Evolutionary conservation across 2,329 filamentous ascomycete genomes (phyloP), one percentile per base, ranked within the genome.

Genomic region (Penicillium sp.): DNA sequence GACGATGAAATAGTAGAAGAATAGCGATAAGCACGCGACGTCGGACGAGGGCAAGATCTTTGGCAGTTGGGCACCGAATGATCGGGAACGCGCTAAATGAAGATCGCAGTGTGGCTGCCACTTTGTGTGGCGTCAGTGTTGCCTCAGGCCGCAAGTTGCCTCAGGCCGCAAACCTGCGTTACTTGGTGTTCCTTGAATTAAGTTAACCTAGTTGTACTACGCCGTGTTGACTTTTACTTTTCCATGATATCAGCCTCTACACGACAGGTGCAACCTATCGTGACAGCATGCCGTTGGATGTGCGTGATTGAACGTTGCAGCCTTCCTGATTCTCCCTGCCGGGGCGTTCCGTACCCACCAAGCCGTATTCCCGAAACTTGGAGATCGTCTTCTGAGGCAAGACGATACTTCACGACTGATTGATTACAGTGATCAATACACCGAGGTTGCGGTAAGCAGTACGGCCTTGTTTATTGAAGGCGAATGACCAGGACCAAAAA

Each of bases 101-200:
- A 58, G 51, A 37, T 56, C 54, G 54, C 46, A 40, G 55, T 40
- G 51, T 60, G 60, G 58, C 58, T 62, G 43, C 50, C 54, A 46
- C 33, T 37, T 7, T 27, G 14, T 39, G 58, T 64, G 62, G 58
- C 51, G 57, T 44, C 35, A 43, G 41, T 50, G 13, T 41, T 56
- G 55, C 60, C 63, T 60, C 49, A 58, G 63, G 63, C 22, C 40
- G 43, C 33, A 2, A 3, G 13, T 41, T 56, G 55, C 60, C 63
- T 60, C 49, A 58, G 63, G 63, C 22, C 40, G 43, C 33, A 2
- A 3, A 14, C 9, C n/a, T 35, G 9, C 18, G 33, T 43, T 14
- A 37, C 50, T 18, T 11, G 9, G 27, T n/a, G n/a, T 31, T 9
- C n/a, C 11, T 19, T 7, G 7, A 18, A 50, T n/a, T 9, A 19